These are phyloP conservation scores for Apocynum venetum DNA, from an alignment of 257 asterid genomes.

Conservation along the genomic window DNA sequence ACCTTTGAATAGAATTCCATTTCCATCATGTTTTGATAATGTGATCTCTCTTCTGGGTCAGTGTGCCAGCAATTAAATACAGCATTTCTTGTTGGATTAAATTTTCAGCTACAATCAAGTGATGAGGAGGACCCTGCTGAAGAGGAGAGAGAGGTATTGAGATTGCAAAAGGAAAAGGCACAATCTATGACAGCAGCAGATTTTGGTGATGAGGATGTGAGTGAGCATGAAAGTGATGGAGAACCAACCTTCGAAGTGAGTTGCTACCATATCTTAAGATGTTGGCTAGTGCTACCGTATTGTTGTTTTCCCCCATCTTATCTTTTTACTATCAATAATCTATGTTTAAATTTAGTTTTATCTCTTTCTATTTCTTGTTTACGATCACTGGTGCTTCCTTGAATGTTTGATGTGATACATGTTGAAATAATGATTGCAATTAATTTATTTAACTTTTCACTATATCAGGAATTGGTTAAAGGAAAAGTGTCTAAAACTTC, in stretches of 20 bases:
- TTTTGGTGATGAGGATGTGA: constrained; percentile 67
- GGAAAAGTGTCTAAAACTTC: constrained; percentile 42
- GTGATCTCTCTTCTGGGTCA: not conserved
- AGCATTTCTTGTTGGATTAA: not conserved
- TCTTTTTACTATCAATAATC: not conserved
- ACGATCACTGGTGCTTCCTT: not conserved
- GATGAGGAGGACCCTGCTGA: constrained; percentile 71
- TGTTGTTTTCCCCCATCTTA: not conserved
- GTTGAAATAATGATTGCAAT: not conserved
- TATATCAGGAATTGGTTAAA: constrained; percentile 60
- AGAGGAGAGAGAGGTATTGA: constrained; percentile 74
- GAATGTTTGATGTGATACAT: not conserved
- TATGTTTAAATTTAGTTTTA: not conserved
- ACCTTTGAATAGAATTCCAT: not conserved
- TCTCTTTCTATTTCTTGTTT: not conserved
- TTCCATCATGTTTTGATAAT: not conserved
- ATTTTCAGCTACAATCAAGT: constrained; percentile 51
- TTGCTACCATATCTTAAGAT: constrained; percentile 4
- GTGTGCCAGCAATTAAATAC: not conserved
- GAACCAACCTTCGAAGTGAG: constrained; percentile 78
- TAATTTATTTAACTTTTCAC: not conserved
- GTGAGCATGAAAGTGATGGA: constrained; percentile 41
- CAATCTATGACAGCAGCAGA: constrained; percentile 52
- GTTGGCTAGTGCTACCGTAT: not conserved
- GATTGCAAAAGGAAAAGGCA: constrained; percentile 53